Conservation (phyloP, 345 rosid genomes). For the Populus davidiana region DNA sequence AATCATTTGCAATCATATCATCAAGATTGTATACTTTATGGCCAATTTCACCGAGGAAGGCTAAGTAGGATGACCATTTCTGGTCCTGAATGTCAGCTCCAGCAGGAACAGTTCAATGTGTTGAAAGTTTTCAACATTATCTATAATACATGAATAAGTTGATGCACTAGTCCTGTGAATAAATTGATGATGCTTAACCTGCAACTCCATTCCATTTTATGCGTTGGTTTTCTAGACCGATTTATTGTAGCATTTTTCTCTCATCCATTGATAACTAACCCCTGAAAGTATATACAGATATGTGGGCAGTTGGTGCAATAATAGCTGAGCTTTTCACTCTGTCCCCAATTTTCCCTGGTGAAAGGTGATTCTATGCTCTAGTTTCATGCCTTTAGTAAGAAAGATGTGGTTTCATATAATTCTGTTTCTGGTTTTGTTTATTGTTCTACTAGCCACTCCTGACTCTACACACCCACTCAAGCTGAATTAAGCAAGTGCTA, state of each 20-base stretch:
- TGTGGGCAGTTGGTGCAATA: conserved; percentile 99
- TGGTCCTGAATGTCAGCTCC: too few species aligned
- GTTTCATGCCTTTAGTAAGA: neutral
- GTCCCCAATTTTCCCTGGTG: conserved; percentile 91
- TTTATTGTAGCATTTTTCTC: neutral
- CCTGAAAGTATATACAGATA: conserved; percentile 47
- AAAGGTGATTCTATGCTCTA: conserved; percentile 52
- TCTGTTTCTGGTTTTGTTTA: neutral
- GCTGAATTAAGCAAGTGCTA: too few species aligned
- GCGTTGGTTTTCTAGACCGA: conserved; percentile 3
- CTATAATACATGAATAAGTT: neutral
- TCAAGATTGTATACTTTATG: too few species aligned
- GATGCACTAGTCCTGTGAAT: neutral
- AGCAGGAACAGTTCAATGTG: too few species aligned
- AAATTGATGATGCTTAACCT: neutral
- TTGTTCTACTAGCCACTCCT: too few species aligned
- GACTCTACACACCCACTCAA: too few species aligned
- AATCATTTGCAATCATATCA: too few species aligned
- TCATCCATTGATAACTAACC: conserved; percentile 18
- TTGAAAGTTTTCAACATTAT: too few species aligned
- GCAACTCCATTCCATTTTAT: too few species aligned
- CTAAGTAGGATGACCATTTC: too few species aligned
- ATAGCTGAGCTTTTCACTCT: conserved; percentile 84
- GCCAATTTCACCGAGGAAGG: too few species aligned
- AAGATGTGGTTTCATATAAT: neutral